Conservation (phyloP, 768 basidiomycete species). For the Candolleomyces eurysporus region DNA sequence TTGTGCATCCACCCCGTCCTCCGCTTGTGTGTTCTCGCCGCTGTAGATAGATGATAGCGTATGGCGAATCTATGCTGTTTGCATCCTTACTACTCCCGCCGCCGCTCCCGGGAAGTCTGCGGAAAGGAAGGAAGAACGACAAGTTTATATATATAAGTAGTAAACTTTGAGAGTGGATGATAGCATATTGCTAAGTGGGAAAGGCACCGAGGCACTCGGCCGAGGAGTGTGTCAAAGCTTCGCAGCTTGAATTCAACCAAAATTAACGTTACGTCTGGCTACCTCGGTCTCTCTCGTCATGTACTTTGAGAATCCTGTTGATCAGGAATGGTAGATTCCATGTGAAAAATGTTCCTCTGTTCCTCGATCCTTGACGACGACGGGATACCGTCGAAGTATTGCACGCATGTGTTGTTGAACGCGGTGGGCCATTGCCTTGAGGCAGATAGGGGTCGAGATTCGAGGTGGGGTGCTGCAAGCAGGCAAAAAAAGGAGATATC, state of each 20-base stretch:
- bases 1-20: background rate
- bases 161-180: background rate
- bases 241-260: too few relatives aligned
- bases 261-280: too few relatives aligned
- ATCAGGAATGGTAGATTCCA: too few relatives aligned
- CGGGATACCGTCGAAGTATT: conserved; percentile 28
- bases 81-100: background rate
- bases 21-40: background rate
- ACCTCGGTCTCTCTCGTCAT: too few relatives aligned
- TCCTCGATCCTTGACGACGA: too few relatives aligned
- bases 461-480: conserved; percentile 46
- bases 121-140: background rate
- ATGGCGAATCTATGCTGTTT: too few relatives aligned
- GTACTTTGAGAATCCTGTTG: too few relatives aligned
- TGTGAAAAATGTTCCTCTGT: too few relatives aligned
- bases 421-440: conserved; percentile 54
- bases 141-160: too few relatives aligned
- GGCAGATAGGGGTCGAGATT: conserved; percentile 46
- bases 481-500: background rate
- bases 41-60: conserved; percentile 1
- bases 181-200: background rate
- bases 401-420: conserved; percentile 66
- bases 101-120: background rate
- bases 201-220: background rate
- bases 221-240: background rate